Base-by-base conservation (phyloP, 805 yeast genomes). In the Candida adriatica region DNA sequence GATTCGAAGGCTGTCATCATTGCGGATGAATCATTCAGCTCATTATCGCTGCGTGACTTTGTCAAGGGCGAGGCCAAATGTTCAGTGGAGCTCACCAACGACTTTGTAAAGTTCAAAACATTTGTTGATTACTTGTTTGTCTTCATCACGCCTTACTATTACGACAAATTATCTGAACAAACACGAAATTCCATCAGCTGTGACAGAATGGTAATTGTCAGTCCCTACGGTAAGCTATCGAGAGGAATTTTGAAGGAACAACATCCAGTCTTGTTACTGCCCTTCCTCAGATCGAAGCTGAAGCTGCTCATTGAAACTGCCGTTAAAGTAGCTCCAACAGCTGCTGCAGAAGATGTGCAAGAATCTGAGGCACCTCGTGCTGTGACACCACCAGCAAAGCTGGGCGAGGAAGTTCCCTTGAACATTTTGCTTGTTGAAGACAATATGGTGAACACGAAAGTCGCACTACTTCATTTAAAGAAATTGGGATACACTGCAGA, bases 351-450 rank as follows among this genome's bases (percentile, higher is more conserved):
- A n/a, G n/a, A n/a, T n/a, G n/a, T n/a, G n/a, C n/a, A n/a, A n/a
- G n/a, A n/a, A n/a, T 19, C 22, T 8, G 11, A 8, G 8, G 11
- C 22, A 19, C 22, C 25, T 23, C 14, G 25, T 7, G 13, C 7
- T 7, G 25, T 9, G 7, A 8, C 13, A 8, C 13, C 25, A 23
- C 10, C 8, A 8, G 14, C 16, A 18, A 31, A 23, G 8, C 23
- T 46, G 2, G 38, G 38, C 2, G 31, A 36, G 3, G 38, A 39
- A 11, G 17, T 32, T 4, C 78, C 78, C 5, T 55, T 75, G 17
- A 49, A 58, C 19, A 95, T 90, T 2, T 59, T 90, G 29, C 85
- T 90, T 18, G 97, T 92, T 8, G 97, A 90, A 54, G 98, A 90
- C 62, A 90, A 90, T 55, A 79, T 86, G 23, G 86, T 90, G 51